Evolutionary conservation across 495 filamentous ascomycete genomes (phyloP), one percentile per base, ranked within the genome.

Genomic region (Daldinia grandis): DNA sequence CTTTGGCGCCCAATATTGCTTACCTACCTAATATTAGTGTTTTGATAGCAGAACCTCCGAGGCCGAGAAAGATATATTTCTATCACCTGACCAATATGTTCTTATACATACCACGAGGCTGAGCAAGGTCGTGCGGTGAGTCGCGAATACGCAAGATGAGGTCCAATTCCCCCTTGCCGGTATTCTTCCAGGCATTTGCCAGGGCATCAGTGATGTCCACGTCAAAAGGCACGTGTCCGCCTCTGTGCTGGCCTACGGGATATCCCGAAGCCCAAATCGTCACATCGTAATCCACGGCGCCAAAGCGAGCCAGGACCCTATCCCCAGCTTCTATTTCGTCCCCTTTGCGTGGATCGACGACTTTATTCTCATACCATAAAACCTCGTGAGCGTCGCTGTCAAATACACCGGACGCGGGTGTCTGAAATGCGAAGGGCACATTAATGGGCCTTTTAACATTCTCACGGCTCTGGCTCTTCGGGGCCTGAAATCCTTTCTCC

Each of bases 231-330:
- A 83, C 87, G 62, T 89, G 88, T 4, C 87, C 88, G 31, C 88
- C 88, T 17, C 81, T 77, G 44, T 90, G 82, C 57, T 82, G 81
- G n/a, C 76, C 82, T 10, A 82, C 83, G 31, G 85, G 73, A 57
- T 83, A 66, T 0, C 86, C 84, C 64, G 87, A 84, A 63, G 87
- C 78, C 72, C 85, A 90, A 5, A 89, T 78, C 0, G 85, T 87
- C 6, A 86, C 85, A 42, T 88, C 83, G 73, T 90, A 88, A 61
- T 90, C 88, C 8, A 90, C 86, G 0, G 88, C 88, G 19, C 82
- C 88, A 60, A 90, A 90, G 28, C 88, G 83, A 8, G 87, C 79
- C 5, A 89, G 71, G 1, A 88, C 78, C 1, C 77, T 76, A 40
- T 80, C 70, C 7, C 74, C 74, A n/a, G 69, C 71, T 2, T 81